These are phyloP conservation scores for Ehretia macrophylla DNA, from an alignment of 257 asterid genomes.

Conservation along the genomic window DNA sequence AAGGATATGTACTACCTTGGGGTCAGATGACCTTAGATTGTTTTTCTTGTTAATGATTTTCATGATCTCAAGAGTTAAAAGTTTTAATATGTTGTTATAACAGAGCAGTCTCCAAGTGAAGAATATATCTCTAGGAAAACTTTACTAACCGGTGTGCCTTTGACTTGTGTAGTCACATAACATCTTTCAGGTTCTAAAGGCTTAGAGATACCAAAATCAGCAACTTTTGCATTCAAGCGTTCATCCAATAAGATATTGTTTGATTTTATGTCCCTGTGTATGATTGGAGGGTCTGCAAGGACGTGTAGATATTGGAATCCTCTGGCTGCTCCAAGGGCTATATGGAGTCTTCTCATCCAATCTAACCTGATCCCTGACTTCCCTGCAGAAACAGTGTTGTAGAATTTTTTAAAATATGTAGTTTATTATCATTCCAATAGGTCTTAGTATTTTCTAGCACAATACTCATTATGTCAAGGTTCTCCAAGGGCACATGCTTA, in stretches of 20 bases:
- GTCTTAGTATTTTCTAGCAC: too few relatives aligned
- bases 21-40: too few relatives aligned
- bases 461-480: too few relatives aligned
- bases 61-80: too few relatives aligned
- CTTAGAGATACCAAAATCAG: constrained; percentile 93
- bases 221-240: constrained; percentile 75
- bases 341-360: constrained; percentile 76
- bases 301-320: constrained; percentile 90
- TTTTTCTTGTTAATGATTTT: too few relatives aligned
- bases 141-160: constrained; percentile 87
- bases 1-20: too few relatives aligned
- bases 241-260: constrained; percentile 74
- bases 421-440: too few relatives aligned
- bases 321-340: constrained; percentile 80
- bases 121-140: background rate
- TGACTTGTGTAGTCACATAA: constrained; percentile 90
- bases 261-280: constrained; percentile 86
- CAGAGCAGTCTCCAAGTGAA: background rate
- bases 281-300: constrained; percentile 84
- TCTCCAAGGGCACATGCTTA: too few relatives aligned
- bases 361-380: constrained; percentile 73
- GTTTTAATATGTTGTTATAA: too few relatives aligned
- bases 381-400: constrained; percentile 35
- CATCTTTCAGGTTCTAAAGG: constrained; percentile 53
- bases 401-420: too few relatives aligned